A percentile compares a stretch with the other conserved stretches of the same genome.
phyloP scores from a whole-genome alignment of 306 rosid species.

The Fagus sylvatica region DNA sequence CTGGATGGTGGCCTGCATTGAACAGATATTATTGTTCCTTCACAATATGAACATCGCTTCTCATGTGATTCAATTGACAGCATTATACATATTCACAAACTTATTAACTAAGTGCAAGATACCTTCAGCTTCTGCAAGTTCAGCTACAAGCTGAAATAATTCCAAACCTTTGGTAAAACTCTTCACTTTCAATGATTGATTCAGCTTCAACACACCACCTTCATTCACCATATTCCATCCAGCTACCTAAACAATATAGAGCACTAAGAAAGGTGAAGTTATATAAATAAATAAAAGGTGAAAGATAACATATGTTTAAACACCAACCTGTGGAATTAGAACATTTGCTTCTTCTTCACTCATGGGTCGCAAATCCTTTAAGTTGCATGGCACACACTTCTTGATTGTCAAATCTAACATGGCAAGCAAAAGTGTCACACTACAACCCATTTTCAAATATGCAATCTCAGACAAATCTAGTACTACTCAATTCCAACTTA shows the following conservation, averaged over 20 bases:
- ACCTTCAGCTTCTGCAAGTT: slow-evolving; percentile 87
- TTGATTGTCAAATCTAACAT: slow-evolving; percentile 56
- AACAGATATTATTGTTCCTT: neutral
- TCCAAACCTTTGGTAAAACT: slow-evolving; percentile 82
- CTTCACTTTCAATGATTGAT: slow-evolving; percentile 70
- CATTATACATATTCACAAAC: neutral
- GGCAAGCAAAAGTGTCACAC: neutral
- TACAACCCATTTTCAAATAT: neutral
- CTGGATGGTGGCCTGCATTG: slow-evolving; percentile 86
- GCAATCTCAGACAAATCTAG: slow-evolving; percentile 1
- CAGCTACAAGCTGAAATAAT: slow-evolving; percentile 64
- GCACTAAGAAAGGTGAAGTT: neutral
- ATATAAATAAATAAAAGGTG: neutral
- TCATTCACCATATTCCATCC: slow-evolving; percentile 71
- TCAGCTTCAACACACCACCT: slow-evolving; percentile 60
- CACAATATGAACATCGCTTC: neutral
- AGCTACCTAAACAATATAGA: slow-evolving; percentile 44
- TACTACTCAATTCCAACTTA: neutral
- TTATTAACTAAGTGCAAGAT: slow-evolving; percentile 2
- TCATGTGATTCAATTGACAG: neutral
- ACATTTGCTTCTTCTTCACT: slow-evolving; percentile 54
- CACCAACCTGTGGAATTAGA: slow-evolving; percentile 59
- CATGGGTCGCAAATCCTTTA: slow-evolving; percentile 77
- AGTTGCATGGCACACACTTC: slow-evolving; percentile 72
- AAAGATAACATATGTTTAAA: neutral